Conservation (phyloP, 345 rosid genomes). For the Ricinus communis region DNA sequence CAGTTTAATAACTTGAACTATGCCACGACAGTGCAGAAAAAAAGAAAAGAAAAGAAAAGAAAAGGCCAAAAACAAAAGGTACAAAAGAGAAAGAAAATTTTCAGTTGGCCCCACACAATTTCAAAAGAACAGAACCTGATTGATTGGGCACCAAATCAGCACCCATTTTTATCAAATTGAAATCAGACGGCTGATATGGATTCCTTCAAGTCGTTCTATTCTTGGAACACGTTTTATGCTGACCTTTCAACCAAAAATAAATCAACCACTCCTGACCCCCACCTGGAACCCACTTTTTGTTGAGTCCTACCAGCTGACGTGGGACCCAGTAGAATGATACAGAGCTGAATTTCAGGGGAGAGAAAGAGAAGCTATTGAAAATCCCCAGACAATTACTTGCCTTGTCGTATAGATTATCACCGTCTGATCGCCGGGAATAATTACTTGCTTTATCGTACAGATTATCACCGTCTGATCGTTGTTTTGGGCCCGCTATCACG, state of each 20-base stretch:
- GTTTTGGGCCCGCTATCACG: too few relatives aligned
- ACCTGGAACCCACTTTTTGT: neutral
- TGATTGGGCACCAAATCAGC: too few relatives aligned
- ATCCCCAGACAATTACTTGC: neutral
- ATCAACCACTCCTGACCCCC: too few relatives aligned
- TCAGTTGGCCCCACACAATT: too few relatives aligned
- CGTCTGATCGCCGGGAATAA: neutral
- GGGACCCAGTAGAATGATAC: neutral
- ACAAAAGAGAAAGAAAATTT: too few relatives aligned
- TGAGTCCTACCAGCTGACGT: neutral
- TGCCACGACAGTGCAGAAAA: too few relatives aligned
- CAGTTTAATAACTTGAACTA: too few relatives aligned
- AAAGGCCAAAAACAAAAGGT: too few relatives aligned
- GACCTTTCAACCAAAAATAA: neutral
- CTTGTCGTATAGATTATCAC: neutral
- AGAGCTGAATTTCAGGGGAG: neutral
- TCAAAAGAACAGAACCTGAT: too few relatives aligned
- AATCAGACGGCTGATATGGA: conserved; percentile 6
- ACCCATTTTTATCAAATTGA: neutral
- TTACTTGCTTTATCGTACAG: too few relatives aligned
- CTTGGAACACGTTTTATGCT: neutral
- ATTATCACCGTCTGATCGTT: neutral
- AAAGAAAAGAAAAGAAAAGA: too few relatives aligned
- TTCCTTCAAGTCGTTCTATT: neutral
- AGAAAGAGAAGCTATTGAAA: neutral